Conservation (phyloP, 139 green algal species). For the Chlamydomonas schloesseri region DNA sequence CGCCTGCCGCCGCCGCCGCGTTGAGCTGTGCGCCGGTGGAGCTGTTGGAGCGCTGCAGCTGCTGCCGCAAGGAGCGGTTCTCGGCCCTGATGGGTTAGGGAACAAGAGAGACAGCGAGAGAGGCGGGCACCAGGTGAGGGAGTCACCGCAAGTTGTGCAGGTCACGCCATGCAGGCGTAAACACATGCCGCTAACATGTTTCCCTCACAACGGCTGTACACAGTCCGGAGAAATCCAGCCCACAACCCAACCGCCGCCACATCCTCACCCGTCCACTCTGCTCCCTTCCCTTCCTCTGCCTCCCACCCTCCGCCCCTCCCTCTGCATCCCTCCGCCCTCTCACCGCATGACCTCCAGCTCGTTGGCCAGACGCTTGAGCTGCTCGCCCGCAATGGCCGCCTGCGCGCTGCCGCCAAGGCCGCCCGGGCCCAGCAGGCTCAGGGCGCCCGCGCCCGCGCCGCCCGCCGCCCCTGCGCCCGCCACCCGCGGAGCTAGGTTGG, state of each 20-base stretch:
- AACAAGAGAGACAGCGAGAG: too few relatives aligned
- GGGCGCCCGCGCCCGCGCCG: neutral
- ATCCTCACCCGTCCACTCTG: too few relatives aligned
- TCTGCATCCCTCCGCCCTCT: neutral
- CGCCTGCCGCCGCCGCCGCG: too few relatives aligned
- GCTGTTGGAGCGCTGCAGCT: constrained; percentile 29
- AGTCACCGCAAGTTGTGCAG: too few relatives aligned
- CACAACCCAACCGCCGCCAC: too few relatives aligned
- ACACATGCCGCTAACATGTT: too few relatives aligned
- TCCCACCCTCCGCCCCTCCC: neutral
- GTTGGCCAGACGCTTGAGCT: constrained; percentile 26
- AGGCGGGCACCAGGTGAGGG: too few relatives aligned
- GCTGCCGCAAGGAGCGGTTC: constrained; percentile 34
- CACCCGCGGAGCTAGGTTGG: constrained; percentile 51
- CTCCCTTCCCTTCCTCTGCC: too few relatives aligned
- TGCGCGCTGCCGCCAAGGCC: constrained; percentile 7
- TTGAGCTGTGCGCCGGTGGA: neutral
- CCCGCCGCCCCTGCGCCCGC: neutral
- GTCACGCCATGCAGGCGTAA: too few relatives aligned
- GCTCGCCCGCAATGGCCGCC: constrained; percentile 29
- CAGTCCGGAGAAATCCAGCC: too few relatives aligned
- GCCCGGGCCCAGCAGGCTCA: constrained; percentile 24
- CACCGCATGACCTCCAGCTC: constrained; percentile 37
- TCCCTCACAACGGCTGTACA: too few relatives aligned
- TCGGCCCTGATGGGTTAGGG: constrained; percentile 23